phyloP scores from a whole-genome alignment of 164 flowering plant species.

The Dillenia suffruticosa region DNA sequence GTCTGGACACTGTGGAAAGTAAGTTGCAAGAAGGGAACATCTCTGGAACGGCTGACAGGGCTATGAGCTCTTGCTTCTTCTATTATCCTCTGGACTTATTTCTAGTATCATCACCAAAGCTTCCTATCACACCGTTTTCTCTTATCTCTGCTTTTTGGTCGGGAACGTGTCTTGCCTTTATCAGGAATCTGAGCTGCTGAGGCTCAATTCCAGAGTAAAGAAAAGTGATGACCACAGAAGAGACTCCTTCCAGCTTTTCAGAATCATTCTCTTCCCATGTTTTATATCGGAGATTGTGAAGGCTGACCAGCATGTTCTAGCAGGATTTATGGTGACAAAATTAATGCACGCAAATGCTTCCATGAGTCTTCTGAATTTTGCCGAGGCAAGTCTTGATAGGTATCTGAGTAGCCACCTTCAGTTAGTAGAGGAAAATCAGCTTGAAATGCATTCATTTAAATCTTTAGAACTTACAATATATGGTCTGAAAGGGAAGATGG shows the following conservation, averaged over 20 bases:
- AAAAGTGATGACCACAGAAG: conserved; percentile 5
- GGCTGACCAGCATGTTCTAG: conserved; percentile 65
- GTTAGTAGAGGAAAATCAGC: conserved; percentile 18
- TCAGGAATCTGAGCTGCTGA: conserved; percentile 45
- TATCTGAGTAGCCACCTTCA: conserved; percentile 51
- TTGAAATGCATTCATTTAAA: conserved; percentile 15
- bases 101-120: conserved; percentile 41
- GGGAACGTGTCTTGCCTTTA: conserved; percentile 56
- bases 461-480: conserved; percentile 37
- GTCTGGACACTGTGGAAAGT: conserved; percentile 58
- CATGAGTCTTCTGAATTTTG: conserved; percentile 62
- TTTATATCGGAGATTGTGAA: conserved; percentile 79
- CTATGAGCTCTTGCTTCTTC: conserved; percentile 49
- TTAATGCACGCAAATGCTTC: conserved; percentile 76
- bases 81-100: conserved; percentile 58
- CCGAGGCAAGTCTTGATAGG: conserved; percentile 61
- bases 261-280: conserved; percentile 53
- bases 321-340: conserved; percentile 69
- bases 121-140: conserved; percentile 42
- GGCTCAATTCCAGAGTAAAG: conserved; percentile 7
- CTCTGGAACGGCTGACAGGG: conserved; percentile 30
- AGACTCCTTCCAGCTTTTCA: conserved; percentile 28
- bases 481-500: conserved; percentile 38
- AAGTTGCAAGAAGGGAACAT: conserved; percentile 56
- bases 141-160: conserved; percentile 58